phyloP scores from a whole-genome alignment of 2,329 filamentous ascomycete species.

The Bipolaris bicolor region DNA sequence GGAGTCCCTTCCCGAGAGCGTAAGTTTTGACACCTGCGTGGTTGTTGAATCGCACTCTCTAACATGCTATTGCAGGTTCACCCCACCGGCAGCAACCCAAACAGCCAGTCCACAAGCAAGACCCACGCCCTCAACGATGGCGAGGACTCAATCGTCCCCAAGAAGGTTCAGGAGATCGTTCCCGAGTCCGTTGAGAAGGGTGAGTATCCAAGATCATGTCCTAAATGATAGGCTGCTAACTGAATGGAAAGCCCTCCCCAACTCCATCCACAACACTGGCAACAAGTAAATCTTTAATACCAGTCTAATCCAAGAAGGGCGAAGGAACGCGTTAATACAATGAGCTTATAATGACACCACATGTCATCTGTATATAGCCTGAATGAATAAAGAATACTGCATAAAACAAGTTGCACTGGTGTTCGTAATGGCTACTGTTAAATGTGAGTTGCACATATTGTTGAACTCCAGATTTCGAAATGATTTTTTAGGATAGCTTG shows the following conservation, averaged over 20 bases:
- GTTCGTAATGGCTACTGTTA: not conserved
- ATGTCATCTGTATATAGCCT: not conserved
- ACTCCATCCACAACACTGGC: constrained; percentile 52
- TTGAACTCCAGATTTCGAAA: too few relatives aligned
- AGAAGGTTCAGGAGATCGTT: constrained; percentile 53
- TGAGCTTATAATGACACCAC: not conserved
- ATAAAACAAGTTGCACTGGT: not conserved
- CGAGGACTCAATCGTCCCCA: constrained; percentile 50
- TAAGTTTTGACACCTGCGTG: constrained; percentile 18
- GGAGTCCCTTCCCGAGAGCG: constrained; percentile 48
- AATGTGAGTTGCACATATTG: not conserved
- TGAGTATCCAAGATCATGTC: not conserved
- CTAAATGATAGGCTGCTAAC: not conserved
- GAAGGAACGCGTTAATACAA: not conserved
- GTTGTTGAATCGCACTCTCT: constrained; percentile 12
- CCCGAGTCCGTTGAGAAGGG: constrained; percentile 54
- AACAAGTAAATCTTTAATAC: constrained; percentile 9
- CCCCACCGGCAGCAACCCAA: constrained; percentile 45
- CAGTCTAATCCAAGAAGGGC: not conserved
- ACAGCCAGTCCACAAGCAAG: constrained; percentile 42
- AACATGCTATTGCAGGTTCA: constrained; percentile 39
- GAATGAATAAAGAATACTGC: not conserved
- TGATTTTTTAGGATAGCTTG: too few relatives aligned
- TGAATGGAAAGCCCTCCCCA: constrained; percentile 40
- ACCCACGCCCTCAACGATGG: constrained; percentile 50